phyloP scores from a whole-genome alignment of 495 filamentous ascomycete species.

The Darksidea phi region DNA sequence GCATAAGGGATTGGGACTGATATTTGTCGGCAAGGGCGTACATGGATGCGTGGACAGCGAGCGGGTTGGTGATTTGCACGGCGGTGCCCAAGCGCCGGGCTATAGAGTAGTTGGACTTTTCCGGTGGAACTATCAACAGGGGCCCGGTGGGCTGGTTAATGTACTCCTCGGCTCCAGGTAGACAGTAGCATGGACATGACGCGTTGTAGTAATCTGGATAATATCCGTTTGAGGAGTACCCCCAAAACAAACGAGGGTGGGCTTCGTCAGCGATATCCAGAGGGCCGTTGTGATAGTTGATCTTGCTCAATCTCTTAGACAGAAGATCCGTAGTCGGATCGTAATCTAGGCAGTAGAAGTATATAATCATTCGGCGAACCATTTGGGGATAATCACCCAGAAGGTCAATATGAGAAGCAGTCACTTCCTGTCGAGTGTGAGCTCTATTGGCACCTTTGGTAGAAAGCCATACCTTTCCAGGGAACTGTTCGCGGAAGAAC shows the following conservation, averaged over 20 bases:
- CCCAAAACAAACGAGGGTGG: too few relatives aligned
- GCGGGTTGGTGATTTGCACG: constrained; percentile 1
- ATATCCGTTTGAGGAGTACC: too few relatives aligned
- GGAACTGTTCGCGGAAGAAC: too few relatives aligned
- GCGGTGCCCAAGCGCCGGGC: background rate
- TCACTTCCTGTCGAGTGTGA: background rate
- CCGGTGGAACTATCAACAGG: background rate
- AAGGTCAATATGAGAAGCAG: background rate
- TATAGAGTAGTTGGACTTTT: too few relatives aligned
- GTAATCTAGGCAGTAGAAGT: constrained; percentile 4
- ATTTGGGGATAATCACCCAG: constrained; percentile 2
- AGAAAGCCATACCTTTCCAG: too few relatives aligned
- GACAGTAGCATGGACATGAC: too few relatives aligned
- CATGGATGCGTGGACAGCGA: constrained; percentile 5
- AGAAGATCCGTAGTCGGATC: background rate
- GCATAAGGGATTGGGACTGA: background rate
- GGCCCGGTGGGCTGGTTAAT: too few relatives aligned
- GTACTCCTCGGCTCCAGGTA: too few relatives aligned
- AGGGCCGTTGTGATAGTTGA: background rate
- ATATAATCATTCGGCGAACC: constrained; percentile 12
- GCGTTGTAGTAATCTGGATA: too few relatives aligned
- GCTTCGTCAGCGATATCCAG: too few relatives aligned
- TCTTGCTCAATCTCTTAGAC: background rate
- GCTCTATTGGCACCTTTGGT: too few relatives aligned
- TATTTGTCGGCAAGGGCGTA: constrained; percentile 14